These are phyloP conservation scores for Aphanoascus verrucosus DNA, from an alignment of 2,329 filamentous ascomycete genomes.

Conservation along the genomic window DNA sequence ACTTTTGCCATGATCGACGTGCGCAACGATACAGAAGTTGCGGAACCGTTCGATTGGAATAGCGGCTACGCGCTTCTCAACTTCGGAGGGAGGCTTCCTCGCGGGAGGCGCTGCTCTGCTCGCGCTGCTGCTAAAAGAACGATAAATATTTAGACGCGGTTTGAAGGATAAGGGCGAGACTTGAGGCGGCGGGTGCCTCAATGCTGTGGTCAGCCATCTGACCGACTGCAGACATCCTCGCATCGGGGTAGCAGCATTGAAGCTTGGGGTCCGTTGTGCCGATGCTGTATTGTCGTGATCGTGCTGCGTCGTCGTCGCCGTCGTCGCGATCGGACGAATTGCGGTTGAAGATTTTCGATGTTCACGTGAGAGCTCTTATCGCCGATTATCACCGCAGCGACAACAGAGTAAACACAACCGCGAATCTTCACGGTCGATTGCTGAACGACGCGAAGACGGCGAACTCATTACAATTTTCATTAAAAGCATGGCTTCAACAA, in stretches of 20 bases:
- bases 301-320: background rate
- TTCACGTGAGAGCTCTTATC: conserved; percentile 2
- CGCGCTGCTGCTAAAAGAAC: conserved; percentile 24
- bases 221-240: conserved; percentile 39
- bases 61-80: conserved; percentile 47
- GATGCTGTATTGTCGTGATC: background rate
- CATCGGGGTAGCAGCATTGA: conserved; percentile 30
- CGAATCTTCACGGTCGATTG: background rate
- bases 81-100: conserved; percentile 33
- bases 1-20: conserved; percentile 98
- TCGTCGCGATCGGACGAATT: background rate
- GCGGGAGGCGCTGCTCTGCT: conserved; percentile 15
- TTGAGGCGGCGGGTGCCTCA: conserved; percentile 24
- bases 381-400: conserved; percentile 11
- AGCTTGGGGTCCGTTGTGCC: background rate
- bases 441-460: background rate
- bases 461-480: background rate
- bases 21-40: conserved; percentile 97
- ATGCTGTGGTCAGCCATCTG: conserved; percentile 37
- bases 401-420: background rate
- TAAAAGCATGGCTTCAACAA: conserved; percentile 35
- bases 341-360: background rate
- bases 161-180: conserved; percentile 23
- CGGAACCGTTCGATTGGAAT: conserved; percentile 50
- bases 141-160: conserved; percentile 18